A percentile compares a stretch with the other conserved stretches of the same genome.
These are phyloP conservation scores for Cynara cardunculus DNA, from an alignment of 129 eudicot genomes.

Conservation along the genomic window DNA sequence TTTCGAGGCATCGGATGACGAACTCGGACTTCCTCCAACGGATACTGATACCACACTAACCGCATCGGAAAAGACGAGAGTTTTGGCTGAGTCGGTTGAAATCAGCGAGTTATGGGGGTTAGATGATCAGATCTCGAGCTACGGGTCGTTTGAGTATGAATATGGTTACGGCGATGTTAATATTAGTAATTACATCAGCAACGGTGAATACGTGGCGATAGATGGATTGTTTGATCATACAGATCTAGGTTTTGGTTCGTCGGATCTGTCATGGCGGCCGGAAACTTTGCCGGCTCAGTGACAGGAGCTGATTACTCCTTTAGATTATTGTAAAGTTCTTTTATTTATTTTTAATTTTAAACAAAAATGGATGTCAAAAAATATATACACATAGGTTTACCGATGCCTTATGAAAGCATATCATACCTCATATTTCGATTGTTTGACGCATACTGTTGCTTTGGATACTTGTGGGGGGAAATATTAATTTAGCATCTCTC, in stretches of 20 bases:
- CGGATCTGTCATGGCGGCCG: conserved; percentile 56
- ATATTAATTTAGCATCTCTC: background rate
- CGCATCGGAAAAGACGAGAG: conserved; percentile 33
- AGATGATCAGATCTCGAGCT: conserved; percentile 45
- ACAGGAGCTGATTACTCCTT: background rate
- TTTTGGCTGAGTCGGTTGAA: conserved; percentile 44
- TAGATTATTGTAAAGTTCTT: conserved; percentile 30
- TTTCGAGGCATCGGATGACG: conserved; percentile 57
- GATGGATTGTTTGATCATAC: conserved; percentile 84
- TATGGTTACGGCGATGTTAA: conserved; percentile 20
- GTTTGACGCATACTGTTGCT: background rate
- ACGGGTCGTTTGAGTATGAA: conserved; percentile 58
- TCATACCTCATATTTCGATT: background rate
- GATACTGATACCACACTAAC: conserved; percentile 3
- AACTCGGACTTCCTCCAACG: conserved; percentile 61
- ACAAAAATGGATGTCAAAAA: background rate
- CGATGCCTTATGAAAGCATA: background rate
- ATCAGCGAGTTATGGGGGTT: conserved; percentile 63
- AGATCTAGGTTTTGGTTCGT: conserved; percentile 65
- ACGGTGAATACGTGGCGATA: conserved; percentile 54
- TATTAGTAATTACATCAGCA: background rate
- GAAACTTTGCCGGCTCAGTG: conserved; percentile 62
- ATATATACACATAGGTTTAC: background rate
- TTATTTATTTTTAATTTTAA: conserved; percentile 6
- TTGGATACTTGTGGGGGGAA: background rate